Evolutionary conservation across 2,329 filamentous ascomycete species (phyloP).

Genomic region (Teratosphaeria destructans): DNA sequence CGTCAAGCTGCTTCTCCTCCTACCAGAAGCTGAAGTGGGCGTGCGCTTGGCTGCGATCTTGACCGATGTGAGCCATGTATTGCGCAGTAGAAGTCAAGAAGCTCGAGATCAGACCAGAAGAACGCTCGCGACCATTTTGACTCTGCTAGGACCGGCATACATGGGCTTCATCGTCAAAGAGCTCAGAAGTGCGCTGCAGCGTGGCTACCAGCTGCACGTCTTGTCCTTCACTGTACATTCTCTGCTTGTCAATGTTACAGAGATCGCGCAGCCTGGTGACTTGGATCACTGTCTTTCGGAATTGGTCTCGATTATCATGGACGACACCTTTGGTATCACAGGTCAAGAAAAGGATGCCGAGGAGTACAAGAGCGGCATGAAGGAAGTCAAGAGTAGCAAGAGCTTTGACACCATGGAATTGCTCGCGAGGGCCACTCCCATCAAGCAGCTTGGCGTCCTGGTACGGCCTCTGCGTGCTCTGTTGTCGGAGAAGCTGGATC

Average conservation of each 20-base stretch:
- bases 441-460: conserved; percentile 62
- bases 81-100: conserved; percentile 80
- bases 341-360: conserved; percentile 96
- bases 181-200: conserved; percentile 67
- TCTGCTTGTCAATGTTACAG: conserved; percentile 66
- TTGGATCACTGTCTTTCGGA: conserved; percentile 76
- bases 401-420: conserved; percentile 97
- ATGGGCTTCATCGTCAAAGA: conserved; percentile 93
- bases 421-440: conserved; percentile 69
- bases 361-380: conserved; percentile 90
- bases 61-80: conserved; percentile 84
- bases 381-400: conserved; percentile 96
- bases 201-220: conserved; percentile 89
- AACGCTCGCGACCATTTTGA: conserved; percentile 74
- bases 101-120: conserved; percentile 83
- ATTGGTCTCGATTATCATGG: conserved; percentile 81
- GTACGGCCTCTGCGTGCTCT: conserved; percentile 69
- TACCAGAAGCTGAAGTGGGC: conserved; percentile 63
- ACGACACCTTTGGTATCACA: conserved; percentile 86
- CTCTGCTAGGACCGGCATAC: conserved; percentile 68
- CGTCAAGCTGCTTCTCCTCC: conserved; percentile 72
- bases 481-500: conserved; percentile 71
- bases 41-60: conserved; percentile 71
- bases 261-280: conserved; percentile 67
- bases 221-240: conserved; percentile 91